Evolutionary conservation across 78 protist genomes (phyloP).

Genomic region (Dictyostelium firmibasis): DNA sequence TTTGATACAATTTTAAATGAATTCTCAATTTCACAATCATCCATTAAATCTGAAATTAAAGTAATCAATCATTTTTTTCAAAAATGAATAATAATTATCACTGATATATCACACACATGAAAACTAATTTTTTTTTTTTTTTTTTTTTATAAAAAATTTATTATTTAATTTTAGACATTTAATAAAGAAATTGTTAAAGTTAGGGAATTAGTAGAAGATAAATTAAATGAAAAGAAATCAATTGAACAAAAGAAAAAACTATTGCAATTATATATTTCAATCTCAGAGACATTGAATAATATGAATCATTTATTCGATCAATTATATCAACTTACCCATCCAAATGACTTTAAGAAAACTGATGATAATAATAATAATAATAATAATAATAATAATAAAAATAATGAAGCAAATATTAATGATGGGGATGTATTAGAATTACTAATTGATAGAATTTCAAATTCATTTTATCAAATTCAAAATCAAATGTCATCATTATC

Average conservation of each 20-base stretch:
- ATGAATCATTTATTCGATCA: slow-evolving; percentile 53
- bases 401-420: not conserved
- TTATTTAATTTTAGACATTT: slow-evolving; percentile 52
- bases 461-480: slow-evolving; percentile 68
- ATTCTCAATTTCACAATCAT: slow-evolving; percentile 29
- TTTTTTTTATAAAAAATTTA: not conserved
- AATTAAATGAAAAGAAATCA: slow-evolving; percentile 50
- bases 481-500: slow-evolving; percentile 46
- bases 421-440: not conserved
- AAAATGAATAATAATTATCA: too few relatives aligned
- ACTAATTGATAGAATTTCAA: slow-evolving; percentile 57
- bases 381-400: not conserved
- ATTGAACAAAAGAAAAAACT: slow-evolving; percentile 56
- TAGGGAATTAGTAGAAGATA: slow-evolving; percentile 67
- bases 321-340: not conserved
- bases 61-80: too few relatives aligned
- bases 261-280: slow-evolving; percentile 47
- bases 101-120: too few relatives aligned
- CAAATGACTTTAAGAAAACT: not conserved
- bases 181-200: slow-evolving; percentile 44
- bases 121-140: not conserved
- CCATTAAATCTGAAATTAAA: slow-evolving; percentile 50
- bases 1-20: slow-evolving; percentile 51
- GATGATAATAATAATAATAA: not conserved
- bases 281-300: slow-evolving; percentile 31